A percentile compares a stretch with the other conserved stretches of the same genome.
Conservation (phyloP, 331 rosid genomes). For the Saraca asoca region DNA sequence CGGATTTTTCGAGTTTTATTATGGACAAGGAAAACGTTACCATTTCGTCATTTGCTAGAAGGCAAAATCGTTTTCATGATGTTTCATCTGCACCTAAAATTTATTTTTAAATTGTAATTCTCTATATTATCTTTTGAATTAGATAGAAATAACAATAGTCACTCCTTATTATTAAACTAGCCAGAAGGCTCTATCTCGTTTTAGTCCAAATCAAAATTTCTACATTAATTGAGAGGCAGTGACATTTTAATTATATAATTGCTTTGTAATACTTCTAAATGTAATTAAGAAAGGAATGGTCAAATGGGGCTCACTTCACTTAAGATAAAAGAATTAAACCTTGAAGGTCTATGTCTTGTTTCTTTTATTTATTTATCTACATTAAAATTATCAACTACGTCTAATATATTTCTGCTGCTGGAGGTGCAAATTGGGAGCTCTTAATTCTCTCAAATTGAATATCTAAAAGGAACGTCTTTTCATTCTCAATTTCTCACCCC, state of each 20-base stretch:
- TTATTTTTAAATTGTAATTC: neutral
- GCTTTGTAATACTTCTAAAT: slow-evolving; percentile 21
- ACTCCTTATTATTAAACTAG: neutral
- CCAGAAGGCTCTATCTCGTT: slow-evolving; percentile 1
- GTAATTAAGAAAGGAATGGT: slow-evolving; percentile 3
- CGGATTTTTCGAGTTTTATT: neutral
- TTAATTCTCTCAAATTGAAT: slow-evolving; percentile 8
- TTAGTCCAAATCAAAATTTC: slow-evolving; percentile 29
- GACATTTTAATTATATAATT: slow-evolving; percentile 56
- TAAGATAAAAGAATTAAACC: slow-evolving; percentile 14
- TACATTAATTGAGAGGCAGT: slow-evolving; percentile 39
- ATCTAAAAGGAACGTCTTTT: slow-evolving; percentile 19
- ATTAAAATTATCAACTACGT: slow-evolving; percentile 10
- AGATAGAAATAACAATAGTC: too few relatives aligned
- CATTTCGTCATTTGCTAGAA: neutral
- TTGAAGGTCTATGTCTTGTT: slow-evolving; percentile 28
- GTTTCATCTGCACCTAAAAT: neutral
- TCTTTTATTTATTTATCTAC: slow-evolving; percentile 20
- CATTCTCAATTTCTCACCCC: neutral
- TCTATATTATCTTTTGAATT: neutral
- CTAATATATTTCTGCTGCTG: slow-evolving; percentile 1
- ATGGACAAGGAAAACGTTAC: neutral
- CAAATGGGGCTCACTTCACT: slow-evolving; percentile 30
- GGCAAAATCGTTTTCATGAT: neutral
- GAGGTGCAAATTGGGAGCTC: neutral